Conservation (phyloP, 2,329 filamentous ascomycete species). For the Cercospora citrullina region DNA sequence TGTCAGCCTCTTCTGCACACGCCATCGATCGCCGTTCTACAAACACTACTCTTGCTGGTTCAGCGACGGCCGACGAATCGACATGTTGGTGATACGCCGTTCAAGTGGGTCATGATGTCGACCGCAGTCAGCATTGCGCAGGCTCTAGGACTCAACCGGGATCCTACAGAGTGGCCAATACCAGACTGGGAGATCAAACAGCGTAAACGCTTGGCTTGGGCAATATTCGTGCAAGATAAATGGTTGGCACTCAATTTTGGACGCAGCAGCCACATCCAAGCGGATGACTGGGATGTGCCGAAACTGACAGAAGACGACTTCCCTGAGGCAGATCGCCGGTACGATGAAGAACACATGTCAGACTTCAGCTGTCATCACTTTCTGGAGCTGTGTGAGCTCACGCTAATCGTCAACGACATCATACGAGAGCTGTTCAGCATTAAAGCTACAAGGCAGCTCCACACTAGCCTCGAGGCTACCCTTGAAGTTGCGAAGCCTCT, state of each 20-base stretch:
- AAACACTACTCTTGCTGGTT: constrained; percentile 38
- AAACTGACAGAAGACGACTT: constrained; percentile 50
- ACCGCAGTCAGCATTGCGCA: constrained; percentile 56
- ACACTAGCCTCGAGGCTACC: constrained; percentile 45
- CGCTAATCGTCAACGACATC: constrained; percentile 55
- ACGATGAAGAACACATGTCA: constrained; percentile 19
- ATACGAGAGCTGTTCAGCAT: constrained; percentile 44
- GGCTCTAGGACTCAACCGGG: constrained; percentile 60
- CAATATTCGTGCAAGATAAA: constrained; percentile 65
- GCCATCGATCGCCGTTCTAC: constrained; percentile 36
- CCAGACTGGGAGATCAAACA: constrained; percentile 64
- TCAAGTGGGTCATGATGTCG: constrained; percentile 39
- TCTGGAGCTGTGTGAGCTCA: constrained; percentile 53
- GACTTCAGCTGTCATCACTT: constrained; percentile 44
- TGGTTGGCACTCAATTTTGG: constrained; percentile 61
- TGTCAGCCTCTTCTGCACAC: constrained; percentile 36
- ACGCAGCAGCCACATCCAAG: constrained; percentile 56
- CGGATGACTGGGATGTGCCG: constrained; percentile 58
- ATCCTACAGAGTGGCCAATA: constrained; percentile 63
- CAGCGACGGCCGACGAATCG: constrained; percentile 39
- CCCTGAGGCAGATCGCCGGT: constrained; percentile 29
- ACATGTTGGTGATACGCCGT: constrained; percentile 38
- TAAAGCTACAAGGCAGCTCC: constrained; percentile 43
- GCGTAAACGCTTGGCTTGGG: constrained; percentile 63
- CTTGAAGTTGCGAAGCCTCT: constrained; percentile 53